Evolutionary conservation across 2,329 filamentous ascomycete species (phyloP).

Genomic region (Monosporascus sp.): DNA sequence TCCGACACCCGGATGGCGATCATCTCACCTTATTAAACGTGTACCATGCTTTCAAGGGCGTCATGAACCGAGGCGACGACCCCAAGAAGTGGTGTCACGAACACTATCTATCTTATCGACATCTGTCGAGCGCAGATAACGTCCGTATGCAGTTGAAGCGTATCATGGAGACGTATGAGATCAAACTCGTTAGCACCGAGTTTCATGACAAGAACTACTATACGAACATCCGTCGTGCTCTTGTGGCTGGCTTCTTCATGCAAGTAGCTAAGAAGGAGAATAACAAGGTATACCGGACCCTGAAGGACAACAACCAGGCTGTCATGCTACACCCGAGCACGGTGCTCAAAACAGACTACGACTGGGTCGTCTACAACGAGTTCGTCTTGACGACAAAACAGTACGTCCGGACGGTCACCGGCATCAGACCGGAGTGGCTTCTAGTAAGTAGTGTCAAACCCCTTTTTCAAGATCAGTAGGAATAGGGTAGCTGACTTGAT

Average conservation of each 20-base stretch:
- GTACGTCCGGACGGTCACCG: conserved; percentile 91
- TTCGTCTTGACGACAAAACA: conserved; percentile 98
- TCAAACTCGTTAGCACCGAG: conserved; percentile 81
- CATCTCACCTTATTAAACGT: conserved; percentile 95
- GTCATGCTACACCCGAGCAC: conserved; percentile 93
- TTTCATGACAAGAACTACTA: conserved; percentile 98
- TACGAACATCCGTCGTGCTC: conserved; percentile 87
- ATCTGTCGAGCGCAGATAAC: conserved; percentile 88
- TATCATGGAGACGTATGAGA: conserved; percentile 89
- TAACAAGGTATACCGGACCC: conserved; percentile 85
- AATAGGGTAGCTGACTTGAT: conserved; percentile 24
- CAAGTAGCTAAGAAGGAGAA: conserved; percentile 93
- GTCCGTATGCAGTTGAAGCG: conserved; percentile 86
- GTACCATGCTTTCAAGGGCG: conserved; percentile 93
- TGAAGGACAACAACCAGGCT: conserved; percentile 94
- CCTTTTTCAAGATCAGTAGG: neutral
- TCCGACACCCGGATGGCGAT: conserved; percentile 88
- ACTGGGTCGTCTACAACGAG: conserved; percentile 98
- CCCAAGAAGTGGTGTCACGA: conserved; percentile 93
- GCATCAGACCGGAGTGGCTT: conserved; percentile 90
- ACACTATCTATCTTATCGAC: conserved; percentile 86
- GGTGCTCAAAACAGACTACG: conserved; percentile 78
- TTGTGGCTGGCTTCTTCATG: conserved; percentile 98
- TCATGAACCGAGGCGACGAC: conserved; percentile 59
- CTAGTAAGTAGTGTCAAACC: conserved; percentile 51